These are phyloP conservation scores for Phytophthora aleatoria DNA, from an alignment of 352 stramenopile genomes.

Conservation along the genomic window DNA sequence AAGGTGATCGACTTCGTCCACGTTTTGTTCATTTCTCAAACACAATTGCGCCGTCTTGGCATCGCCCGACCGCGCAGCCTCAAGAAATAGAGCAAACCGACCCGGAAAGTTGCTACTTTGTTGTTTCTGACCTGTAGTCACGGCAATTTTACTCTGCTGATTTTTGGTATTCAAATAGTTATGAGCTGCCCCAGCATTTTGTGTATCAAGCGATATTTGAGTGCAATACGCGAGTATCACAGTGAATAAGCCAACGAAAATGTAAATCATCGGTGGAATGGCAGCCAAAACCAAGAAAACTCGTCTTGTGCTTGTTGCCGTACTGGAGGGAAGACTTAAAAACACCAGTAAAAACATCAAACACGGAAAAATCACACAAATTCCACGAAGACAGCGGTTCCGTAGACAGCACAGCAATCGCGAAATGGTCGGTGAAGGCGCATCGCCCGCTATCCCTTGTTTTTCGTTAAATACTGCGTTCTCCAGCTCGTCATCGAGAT, in stretches of 20 bases:
- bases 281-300: constrained; percentile 53
- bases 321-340: constrained; percentile 36
- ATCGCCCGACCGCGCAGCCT: constrained; percentile 55
- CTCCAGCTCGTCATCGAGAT: constrained; percentile 34
- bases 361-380: constrained; percentile 62
- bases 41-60: constrained; percentile 58
- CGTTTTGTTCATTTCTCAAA: constrained; percentile 57
- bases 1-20: constrained; percentile 69
- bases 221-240: constrained; percentile 54
- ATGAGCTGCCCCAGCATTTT: constrained; percentile 69
- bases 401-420: constrained; percentile 65
- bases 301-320: constrained; percentile 29
- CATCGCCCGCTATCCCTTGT: constrained; percentile 25
- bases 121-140: constrained; percentile 43
- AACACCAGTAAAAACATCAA: constrained; percentile 60
- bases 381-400: constrained; percentile 58
- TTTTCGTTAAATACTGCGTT: constrained; percentile 73
- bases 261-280: constrained; percentile 48
- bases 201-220: constrained; percentile 53
- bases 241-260: constrained; percentile 37
- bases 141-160: constrained; percentile 59
- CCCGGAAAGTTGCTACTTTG: constrained; percentile 42
- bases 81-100: constrained; percentile 67
- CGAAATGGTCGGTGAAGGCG: constrained; percentile 48
- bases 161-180: constrained; percentile 45